Evolutionary conservation across 805 yeast species (phyloP).

Genomic region (Komagataella mondaviorum): DNA sequence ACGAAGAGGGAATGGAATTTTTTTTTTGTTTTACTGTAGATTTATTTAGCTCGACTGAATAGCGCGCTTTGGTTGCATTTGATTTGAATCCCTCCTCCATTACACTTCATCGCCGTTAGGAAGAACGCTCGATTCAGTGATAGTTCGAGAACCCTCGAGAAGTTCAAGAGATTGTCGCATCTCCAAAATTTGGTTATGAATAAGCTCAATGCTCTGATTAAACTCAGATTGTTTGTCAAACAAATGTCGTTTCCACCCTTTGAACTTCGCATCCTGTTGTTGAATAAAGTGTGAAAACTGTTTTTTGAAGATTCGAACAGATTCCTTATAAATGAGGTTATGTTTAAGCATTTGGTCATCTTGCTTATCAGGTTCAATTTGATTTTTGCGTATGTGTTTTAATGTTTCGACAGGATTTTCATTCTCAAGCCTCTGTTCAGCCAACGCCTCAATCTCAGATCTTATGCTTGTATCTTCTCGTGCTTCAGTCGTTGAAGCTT

Average conservation of each 20-base stretch:
- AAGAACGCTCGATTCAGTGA: not conserved
- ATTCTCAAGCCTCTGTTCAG: not conserved
- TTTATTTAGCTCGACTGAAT: not conserved
- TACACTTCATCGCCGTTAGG: not conserved
- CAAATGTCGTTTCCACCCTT: slow-evolving; percentile 47
- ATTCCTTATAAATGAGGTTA: slow-evolving; percentile 24
- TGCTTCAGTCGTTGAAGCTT: not conserved
- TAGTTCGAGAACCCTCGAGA: slow-evolving; percentile 1
- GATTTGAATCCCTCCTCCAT: not conserved
- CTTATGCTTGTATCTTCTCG: slow-evolving; percentile 4
- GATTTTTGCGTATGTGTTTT: not conserved
- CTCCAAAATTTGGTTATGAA: slow-evolving; percentile 21
- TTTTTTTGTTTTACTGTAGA: not conserved
- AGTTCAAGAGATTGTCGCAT: slow-evolving; percentile 18
- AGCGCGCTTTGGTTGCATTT: not conserved
- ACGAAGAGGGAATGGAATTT: not conserved
- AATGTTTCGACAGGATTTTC: not conserved
- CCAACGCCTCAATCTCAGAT: slow-evolving; percentile 13
- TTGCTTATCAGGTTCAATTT: not conserved
- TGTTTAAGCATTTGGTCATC: slow-evolving; percentile 23
- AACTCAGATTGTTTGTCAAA: slow-evolving; percentile 39
- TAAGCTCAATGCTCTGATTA: slow-evolving; percentile 37
- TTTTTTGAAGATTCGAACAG: slow-evolving; percentile 27
- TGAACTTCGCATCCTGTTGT: slow-evolving; percentile 41
- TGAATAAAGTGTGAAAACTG: slow-evolving; percentile 28